phyloP scores from a whole-genome alignment of 2,329 filamentous ascomycete species.

The Sphaerostilbella broomeana region DNA sequence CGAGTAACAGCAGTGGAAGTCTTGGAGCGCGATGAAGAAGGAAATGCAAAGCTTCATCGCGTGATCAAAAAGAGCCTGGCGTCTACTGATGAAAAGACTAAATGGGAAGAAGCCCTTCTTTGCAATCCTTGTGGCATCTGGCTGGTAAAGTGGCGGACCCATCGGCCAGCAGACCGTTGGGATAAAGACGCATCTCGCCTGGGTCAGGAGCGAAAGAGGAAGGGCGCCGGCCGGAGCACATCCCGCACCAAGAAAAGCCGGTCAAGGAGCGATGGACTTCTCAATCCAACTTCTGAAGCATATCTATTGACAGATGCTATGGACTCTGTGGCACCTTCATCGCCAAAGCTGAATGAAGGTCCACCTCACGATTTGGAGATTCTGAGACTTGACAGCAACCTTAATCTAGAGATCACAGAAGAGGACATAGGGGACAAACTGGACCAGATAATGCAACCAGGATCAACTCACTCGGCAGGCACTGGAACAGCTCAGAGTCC shows the following conservation, averaged over 20 bases:
- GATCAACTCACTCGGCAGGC: slow-evolving; percentile 48
- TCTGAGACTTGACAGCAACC: background rate
- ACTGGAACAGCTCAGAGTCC: slow-evolving; percentile 52
- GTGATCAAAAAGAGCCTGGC: slow-evolving; percentile 69
- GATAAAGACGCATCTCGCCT: slow-evolving; percentile 54
- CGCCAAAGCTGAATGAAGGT: slow-evolving; percentile 22
- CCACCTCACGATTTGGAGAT: background rate
- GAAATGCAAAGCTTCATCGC: slow-evolving; percentile 60
- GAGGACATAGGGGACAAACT: slow-evolving; percentile 1
- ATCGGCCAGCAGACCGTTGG: slow-evolving; percentile 81
- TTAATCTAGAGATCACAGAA: slow-evolving; percentile 1
- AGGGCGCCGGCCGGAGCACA: slow-evolving; percentile 34
- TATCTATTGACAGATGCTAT: slow-evolving; percentile 48
- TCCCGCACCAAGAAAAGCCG: slow-evolving; percentile 43
- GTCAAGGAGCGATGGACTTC: slow-evolving; percentile 40
- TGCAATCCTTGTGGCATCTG: slow-evolving; percentile 97
- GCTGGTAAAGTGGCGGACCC: slow-evolving; percentile 80
- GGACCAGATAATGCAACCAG: slow-evolving; percentile 23
- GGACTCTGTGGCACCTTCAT: slow-evolving; percentile 38
- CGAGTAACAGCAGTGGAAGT: slow-evolving; percentile 68
- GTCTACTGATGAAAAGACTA: slow-evolving; percentile 54
- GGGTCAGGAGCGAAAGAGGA: slow-evolving; percentile 45
- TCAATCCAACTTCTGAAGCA: slow-evolving; percentile 47
- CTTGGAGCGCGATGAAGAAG: slow-evolving; percentile 54
- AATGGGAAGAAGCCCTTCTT: slow-evolving; percentile 66